These are phyloP conservation scores for Botrytis medusae DNA, from an alignment of 2,329 filamentous ascomycete genomes.

Conservation along the genomic window DNA sequence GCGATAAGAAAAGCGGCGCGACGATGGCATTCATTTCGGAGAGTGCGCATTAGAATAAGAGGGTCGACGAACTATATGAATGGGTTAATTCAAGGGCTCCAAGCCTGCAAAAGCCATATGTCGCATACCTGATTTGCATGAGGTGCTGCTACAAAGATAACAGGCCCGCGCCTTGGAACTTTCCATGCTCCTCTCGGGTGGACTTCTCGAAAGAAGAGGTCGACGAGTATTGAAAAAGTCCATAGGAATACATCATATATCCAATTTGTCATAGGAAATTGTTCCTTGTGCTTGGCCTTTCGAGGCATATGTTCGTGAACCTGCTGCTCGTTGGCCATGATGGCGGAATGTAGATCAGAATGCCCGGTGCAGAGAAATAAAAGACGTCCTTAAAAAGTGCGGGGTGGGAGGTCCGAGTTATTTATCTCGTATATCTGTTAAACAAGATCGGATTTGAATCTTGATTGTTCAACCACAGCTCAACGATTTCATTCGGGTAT, in stretches of 20 bases:
- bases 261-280: constrained; percentile 44
- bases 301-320: constrained; percentile 26
- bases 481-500: constrained; percentile 8
- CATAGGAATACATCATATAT: constrained; percentile 78
- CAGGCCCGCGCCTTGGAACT: constrained; percentile 80
- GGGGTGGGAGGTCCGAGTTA: neutral
- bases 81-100: constrained; percentile 18
- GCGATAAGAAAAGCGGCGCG: constrained; percentile 92
- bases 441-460: neutral
- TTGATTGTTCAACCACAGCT: constrained; percentile 3
- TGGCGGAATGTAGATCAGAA: constrained; percentile 1
- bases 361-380: neutral
- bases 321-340: constrained; percentile 23
- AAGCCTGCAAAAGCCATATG: neutral
- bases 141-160: constrained; percentile 94
- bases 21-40: constrained; percentile 79
- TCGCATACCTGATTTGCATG: constrained; percentile 84
- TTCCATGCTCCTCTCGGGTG: constrained; percentile 95
- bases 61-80: constrained; percentile 82
- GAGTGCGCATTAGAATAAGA: constrained; percentile 85
- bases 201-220: constrained; percentile 97
- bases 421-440: neutral
- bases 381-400: neutral
- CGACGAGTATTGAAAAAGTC: constrained; percentile 77
- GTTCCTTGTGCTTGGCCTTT: constrained; percentile 22